phyloP scores from a whole-genome alignment of 2,329 filamentous ascomycete species.

The Aspergillus piperis region DNA sequence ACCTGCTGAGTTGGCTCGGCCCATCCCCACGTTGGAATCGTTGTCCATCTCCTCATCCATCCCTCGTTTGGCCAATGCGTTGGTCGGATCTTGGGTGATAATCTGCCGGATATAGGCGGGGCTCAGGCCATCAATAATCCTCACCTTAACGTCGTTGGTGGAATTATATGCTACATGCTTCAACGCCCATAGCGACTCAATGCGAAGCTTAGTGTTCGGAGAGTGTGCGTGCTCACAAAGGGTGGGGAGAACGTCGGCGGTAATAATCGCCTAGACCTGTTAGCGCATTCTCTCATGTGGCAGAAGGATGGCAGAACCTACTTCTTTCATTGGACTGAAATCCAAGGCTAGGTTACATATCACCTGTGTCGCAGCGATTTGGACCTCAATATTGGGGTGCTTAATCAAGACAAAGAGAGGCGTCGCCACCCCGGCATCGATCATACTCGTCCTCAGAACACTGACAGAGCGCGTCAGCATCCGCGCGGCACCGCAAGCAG shows the following conservation, averaged over 20 bases:
- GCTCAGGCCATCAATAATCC: constrained; percentile 74
- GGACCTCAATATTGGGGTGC: constrained; percentile 74
- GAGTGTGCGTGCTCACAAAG: constrained; percentile 85
- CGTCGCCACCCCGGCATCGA: constrained; percentile 78
- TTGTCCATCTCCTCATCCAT: constrained; percentile 36
- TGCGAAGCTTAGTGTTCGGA: constrained; percentile 71
- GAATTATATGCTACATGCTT: constrained; percentile 83
- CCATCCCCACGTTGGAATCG: constrained; percentile 49
- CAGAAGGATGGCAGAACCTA: constrained; percentile 48
- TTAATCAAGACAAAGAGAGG: constrained; percentile 75
- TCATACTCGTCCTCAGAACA: constrained; percentile 79
- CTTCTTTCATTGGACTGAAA: constrained; percentile 87
- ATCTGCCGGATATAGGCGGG: constrained; percentile 79
- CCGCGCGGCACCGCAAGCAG: constrained; percentile 78
- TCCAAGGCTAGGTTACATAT: constrained; percentile 84
- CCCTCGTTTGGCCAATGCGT: constrained; percentile 29
- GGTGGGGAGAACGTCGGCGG: constrained; percentile 71
- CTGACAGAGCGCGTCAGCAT: constrained; percentile 83
- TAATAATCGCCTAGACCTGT: constrained; percentile 64
- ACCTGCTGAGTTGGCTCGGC: constrained; percentile 60
- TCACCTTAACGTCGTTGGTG: constrained; percentile 70
- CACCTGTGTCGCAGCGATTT: constrained; percentile 80
- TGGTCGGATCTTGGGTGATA: constrained; percentile 61
- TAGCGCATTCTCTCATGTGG: not conserved
- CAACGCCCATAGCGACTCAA: constrained; percentile 89